Percentiles rank a stretch among this genome's conserved stretches.
Evolutionary conservation across 2,329 filamentous ascomycete genomes (phyloP).

Genomic region (Botrytis tulipae): DNA sequence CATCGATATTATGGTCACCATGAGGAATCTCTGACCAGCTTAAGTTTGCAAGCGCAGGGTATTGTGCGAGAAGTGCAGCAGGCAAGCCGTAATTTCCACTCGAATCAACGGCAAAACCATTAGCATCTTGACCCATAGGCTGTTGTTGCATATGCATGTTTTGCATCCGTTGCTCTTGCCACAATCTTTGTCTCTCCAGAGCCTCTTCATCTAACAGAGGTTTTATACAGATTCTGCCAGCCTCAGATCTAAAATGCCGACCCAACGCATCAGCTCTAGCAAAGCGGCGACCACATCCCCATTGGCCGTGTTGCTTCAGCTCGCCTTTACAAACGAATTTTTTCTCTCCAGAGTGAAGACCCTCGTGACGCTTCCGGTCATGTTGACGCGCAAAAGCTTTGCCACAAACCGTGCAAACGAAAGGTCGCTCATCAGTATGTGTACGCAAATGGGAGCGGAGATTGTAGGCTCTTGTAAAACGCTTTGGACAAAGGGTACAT

Average conservation of each 20-base stretch:
- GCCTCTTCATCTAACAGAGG: constrained; percentile 95
- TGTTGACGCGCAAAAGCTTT: constrained; percentile 98
- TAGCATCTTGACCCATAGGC: constrained; percentile 59
- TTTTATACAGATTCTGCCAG: constrained; percentile 93
- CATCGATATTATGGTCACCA: constrained; percentile 60
- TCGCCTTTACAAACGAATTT: constrained; percentile 96
- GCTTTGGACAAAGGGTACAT: constrained; percentile 88
- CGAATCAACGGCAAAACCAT: constrained; percentile 57
- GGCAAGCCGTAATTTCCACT: constrained; percentile 69
- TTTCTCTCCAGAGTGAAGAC: constrained; percentile 94
- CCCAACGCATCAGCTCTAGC: constrained; percentile 93
- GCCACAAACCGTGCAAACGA: constrained; percentile 93
- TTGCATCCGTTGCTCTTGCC: constrained; percentile 70
- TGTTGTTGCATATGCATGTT: constrained; percentile 56
- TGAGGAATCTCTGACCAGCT: constrained; percentile 79
- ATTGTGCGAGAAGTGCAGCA: constrained; percentile 83
- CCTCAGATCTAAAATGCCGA: constrained; percentile 92
- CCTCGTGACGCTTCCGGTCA: constrained; percentile 95
- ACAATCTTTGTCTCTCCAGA: constrained; percentile 71
- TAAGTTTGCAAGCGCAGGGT: constrained; percentile 86
- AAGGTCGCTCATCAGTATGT: constrained; percentile 94
- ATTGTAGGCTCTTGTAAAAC: constrained; percentile 96
- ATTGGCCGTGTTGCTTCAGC: constrained; percentile 76
- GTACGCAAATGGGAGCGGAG: constrained; percentile 91
- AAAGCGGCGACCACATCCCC: constrained; percentile 92